Percentiles rank a stretch among this genome's conserved stretches.
Evolutionary conservation across 305 asterid species (phyloP).

Genomic region (Plantago lanceolata): DNA sequence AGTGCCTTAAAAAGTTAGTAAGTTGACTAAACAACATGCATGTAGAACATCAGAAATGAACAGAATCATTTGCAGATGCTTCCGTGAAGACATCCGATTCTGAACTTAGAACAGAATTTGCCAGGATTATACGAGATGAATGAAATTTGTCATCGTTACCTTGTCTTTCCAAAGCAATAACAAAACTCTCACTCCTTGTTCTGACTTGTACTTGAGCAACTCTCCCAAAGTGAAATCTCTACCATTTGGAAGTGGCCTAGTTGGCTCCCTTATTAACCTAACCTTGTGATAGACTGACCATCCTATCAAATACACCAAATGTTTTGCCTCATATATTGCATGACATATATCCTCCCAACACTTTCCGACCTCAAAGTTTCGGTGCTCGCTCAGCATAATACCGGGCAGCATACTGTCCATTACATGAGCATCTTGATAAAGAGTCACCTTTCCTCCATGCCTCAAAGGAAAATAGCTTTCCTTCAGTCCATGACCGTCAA

Average conservation of each 20-base stretch:
- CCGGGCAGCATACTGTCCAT: constrained; percentile 60
- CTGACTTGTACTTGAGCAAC: constrained; percentile 75
- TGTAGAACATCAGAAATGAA: too few relatives aligned
- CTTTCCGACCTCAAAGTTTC: constrained; percentile 41
- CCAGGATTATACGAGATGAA: not conserved
- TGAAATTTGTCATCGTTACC: not conserved
- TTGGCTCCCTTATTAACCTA: constrained; percentile 75
- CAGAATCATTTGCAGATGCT: too few relatives aligned
- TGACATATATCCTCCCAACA: constrained; percentile 94
- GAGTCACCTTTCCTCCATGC: constrained; percentile 66
- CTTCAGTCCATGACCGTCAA: constrained; percentile 38
- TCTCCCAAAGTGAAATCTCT: constrained; percentile 81
- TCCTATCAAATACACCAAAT: constrained; percentile 64
- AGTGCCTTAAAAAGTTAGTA: too few relatives aligned
- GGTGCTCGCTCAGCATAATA: constrained; percentile 36
- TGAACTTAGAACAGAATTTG: not conserved
- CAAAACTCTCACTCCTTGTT: constrained; percentile 83
- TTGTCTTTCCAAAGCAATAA: constrained; percentile 89
- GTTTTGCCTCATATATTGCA: constrained; percentile 73
- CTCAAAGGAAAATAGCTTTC: constrained; percentile 75
- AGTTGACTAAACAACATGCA: too few relatives aligned
- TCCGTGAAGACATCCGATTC: too few relatives aligned
- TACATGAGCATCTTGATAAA: constrained; percentile 92
- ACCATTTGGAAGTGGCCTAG: constrained; percentile 60
- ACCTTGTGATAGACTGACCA: constrained; percentile 87